Conservation (phyloP, 1,284 basidiomycete species). For the Prillingera fragicola region DNA sequence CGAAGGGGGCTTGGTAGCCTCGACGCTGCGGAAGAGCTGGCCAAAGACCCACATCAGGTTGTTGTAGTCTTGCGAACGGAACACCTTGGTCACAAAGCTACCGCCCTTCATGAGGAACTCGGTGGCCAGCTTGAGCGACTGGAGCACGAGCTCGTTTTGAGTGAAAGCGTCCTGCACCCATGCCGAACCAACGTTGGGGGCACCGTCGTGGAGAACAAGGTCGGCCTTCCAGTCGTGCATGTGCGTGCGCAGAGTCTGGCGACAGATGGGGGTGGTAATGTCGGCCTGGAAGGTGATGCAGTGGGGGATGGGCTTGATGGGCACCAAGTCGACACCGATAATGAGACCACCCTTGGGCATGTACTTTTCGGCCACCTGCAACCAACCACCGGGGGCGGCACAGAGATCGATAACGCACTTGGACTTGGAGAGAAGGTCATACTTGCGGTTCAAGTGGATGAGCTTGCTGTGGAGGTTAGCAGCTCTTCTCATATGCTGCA, state of each 20-base stretch:
- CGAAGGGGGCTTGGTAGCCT: slow-evolving; percentile 97
- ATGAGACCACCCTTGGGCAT: slow-evolving; percentile 96
- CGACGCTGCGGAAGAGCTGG: slow-evolving; percentile 92
- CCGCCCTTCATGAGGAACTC: slow-evolving; percentile 93
- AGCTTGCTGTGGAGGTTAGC: slow-evolving; percentile 60
- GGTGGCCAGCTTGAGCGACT: slow-evolving; percentile 91
- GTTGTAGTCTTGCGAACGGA: slow-evolving; percentile 98
- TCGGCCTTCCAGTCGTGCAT: slow-evolving; percentile 99
- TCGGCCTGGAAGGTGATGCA: slow-evolving; percentile 90
- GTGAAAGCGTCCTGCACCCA: slow-evolving; percentile 99
- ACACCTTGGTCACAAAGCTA: slow-evolving; percentile 97
- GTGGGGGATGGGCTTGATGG: slow-evolving; percentile 92
- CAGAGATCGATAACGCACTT: slow-evolving; percentile 97
- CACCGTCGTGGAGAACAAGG: slow-evolving; percentile 98
- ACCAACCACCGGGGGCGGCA: slow-evolving; percentile 98
- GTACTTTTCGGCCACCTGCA: slow-evolving; percentile 97
- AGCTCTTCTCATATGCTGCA: not conserved
- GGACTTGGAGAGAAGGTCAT: slow-evolving; percentile 81
- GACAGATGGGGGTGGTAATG: slow-evolving; percentile 89
- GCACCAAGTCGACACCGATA: slow-evolving; percentile 93
- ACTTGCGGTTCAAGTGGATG: slow-evolving; percentile 98
- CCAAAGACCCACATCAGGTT: slow-evolving; percentile 98
- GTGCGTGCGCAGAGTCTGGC: slow-evolving; percentile 77
- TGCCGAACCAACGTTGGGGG: slow-evolving; percentile 97
- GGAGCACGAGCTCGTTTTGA: slow-evolving; percentile 94